phyloP scores from a whole-genome alignment of 345 rosid genomes.

The Boechera stricta region DNA sequence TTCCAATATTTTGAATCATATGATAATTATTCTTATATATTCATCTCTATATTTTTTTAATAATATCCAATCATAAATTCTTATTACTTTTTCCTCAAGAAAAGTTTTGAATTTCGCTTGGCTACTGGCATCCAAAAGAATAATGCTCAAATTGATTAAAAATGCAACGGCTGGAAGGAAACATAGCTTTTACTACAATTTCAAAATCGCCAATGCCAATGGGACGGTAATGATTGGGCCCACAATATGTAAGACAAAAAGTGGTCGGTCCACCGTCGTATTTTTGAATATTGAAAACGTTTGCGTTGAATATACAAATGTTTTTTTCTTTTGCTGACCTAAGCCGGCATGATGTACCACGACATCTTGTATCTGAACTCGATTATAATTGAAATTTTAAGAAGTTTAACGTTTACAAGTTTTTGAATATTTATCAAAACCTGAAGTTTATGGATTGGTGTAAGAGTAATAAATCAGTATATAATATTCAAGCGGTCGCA shows the following conservation, averaged over 20 bases:
- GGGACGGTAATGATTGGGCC: constrained; percentile 21
- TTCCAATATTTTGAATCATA: no score
- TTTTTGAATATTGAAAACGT: neutral
- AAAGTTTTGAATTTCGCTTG: no score
- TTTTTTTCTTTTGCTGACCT: neutral
- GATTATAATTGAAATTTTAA: neutral
- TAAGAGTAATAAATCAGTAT: neutral
- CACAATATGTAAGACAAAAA: constrained; percentile 20
- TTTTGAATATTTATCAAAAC: neutral
- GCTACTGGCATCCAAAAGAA: no score
- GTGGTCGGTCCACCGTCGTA: constrained; percentile 23
- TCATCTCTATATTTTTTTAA: no score
- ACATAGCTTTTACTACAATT: neutral
- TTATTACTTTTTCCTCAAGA: no score
- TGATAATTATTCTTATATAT: no score
- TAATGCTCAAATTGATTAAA: no score
- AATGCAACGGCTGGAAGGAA: no score
- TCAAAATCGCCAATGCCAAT: neutral
- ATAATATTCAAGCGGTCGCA: neutral
- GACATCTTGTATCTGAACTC: neutral
- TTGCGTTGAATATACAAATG: no score
- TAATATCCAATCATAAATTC: no score
- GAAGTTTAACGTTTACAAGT: neutral
- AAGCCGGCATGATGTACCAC: neutral
- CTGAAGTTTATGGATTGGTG: neutral